phyloP scores from a whole-genome alignment of 163 green algal species.

The Prototheca wickerhamii region DNA sequence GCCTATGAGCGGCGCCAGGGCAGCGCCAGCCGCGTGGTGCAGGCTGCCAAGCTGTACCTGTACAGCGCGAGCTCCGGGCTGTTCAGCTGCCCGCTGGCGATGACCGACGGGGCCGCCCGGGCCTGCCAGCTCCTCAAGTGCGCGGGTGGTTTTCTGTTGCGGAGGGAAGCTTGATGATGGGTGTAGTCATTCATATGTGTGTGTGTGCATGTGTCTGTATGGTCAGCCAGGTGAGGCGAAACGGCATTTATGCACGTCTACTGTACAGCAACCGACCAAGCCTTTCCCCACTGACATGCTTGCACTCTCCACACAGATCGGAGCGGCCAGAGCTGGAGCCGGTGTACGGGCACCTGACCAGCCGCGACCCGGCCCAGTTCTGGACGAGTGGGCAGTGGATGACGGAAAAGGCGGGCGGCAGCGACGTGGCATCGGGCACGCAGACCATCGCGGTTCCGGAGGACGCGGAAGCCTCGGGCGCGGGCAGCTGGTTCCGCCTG shows the following conservation, averaged over 20 bases:
- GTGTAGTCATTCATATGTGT: not conserved
- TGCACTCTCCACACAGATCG: not conserved
- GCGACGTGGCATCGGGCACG: constrained; percentile 11
- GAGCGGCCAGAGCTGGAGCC: constrained; percentile 1
- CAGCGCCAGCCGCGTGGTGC: constrained; percentile 1
- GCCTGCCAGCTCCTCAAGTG: constrained; percentile 7
- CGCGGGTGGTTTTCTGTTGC: not conserved
- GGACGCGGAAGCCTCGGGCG: not conserved
- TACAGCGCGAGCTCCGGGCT: constrained; percentile 19
- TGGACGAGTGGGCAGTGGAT: constrained; percentile 23
- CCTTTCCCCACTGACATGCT: not conserved
- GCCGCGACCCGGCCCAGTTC: constrained; percentile 8
- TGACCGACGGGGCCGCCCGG: constrained; percentile 19
- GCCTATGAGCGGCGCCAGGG: constrained; percentile 18
- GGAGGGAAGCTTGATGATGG: not conserved
- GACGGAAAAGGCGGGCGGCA: constrained; percentile 12
- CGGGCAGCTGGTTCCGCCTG: constrained; percentile 16
- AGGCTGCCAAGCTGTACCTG: constrained; percentile 23
- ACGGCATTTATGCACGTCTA: not conserved
- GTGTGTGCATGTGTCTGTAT: not conserved
- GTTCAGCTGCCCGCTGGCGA: constrained; percentile 25
- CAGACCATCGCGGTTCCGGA: constrained; percentile 8
- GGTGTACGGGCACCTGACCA: constrained; percentile 9
- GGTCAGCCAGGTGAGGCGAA: not conserved
- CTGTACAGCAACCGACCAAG: not conserved